phyloP scores from a whole-genome alignment of 1,139 yeast species.

The Blastobotrys persicus region DNA sequence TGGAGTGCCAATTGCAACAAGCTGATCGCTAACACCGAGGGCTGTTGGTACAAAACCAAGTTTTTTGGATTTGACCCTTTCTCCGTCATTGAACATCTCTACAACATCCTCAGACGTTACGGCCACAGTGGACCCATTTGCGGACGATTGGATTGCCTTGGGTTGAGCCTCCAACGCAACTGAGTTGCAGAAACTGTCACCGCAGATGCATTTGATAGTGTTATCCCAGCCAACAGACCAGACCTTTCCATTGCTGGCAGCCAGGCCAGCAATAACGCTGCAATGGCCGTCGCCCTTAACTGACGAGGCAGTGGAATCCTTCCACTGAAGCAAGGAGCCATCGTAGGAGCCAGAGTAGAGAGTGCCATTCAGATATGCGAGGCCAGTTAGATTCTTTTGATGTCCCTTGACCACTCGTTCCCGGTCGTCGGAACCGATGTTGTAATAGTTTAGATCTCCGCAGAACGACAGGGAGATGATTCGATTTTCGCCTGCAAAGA shows the following conservation, averaged over 20 bases:
- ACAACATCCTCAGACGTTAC: conserved; percentile 52
- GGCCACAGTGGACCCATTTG: conserved; percentile 29
- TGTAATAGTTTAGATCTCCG: conserved; percentile 68
- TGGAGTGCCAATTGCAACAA: conserved; percentile 33
- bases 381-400: conserved; percentile 71
- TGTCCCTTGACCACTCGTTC: conserved; percentile 63
- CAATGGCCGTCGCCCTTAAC: conserved; percentile 29
- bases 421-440: conserved; percentile 43
- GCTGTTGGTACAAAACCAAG: conserved; percentile 21
- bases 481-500: conserved; percentile 54
- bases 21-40: conserved; percentile 33
- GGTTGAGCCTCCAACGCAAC: conserved; percentile 61
- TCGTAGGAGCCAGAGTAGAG: conserved; percentile 78
- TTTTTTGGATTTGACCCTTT: conserved; percentile 20
- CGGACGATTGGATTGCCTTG: conserved; percentile 45
- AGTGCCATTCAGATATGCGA: conserved; percentile 39
- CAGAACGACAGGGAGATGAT: conserved; percentile 66
- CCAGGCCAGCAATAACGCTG: conserved; percentile 33
- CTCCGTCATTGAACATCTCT: conserved; percentile 37
- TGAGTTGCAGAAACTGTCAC: conserved; percentile 30
- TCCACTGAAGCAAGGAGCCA: conserved; percentile 70
- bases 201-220: conserved; percentile 45
- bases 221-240: conserved; percentile 88
- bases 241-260: conserved; percentile 28
- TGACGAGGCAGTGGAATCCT: conserved; percentile 38